Conservation (phyloP, 2,329 filamentous ascomycete species). For the Clarireedia monteithiana region DNA sequence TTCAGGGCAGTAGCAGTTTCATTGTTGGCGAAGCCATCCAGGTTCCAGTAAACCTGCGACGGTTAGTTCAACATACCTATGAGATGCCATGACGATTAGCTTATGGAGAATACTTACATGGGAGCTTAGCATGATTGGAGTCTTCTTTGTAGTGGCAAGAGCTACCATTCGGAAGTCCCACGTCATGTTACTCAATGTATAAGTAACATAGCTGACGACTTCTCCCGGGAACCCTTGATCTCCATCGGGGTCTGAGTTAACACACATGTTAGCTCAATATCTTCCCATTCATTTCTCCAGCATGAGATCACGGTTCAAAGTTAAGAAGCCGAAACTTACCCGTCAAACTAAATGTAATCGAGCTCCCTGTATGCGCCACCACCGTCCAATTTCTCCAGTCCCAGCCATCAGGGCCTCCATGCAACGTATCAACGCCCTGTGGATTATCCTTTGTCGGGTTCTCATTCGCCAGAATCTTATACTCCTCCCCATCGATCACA, state of each 20-base stretch:
- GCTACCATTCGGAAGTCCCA: conserved; percentile 72
- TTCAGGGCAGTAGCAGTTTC: conserved; percentile 58
- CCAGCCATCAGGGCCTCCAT: conserved; percentile 66
- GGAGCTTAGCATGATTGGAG: conserved; percentile 72
- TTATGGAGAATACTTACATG: conserved; percentile 32
- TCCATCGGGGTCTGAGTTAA: conserved; percentile 48
- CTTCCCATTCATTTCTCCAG: not conserved
- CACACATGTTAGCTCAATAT: not conserved
- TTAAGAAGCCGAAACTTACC: conserved; percentile 27
- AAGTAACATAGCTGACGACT: conserved; percentile 67
- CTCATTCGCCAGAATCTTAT: conserved; percentile 56
- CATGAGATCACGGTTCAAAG: not conserved
- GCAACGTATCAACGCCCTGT: conserved; percentile 54
- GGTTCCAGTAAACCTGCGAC: conserved; percentile 69
- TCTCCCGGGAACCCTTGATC: conserved; percentile 73
- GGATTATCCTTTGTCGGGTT: conserved; percentile 44
- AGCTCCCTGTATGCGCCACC: conserved; percentile 53
- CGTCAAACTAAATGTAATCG: conserved; percentile 68
- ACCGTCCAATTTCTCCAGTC: conserved; percentile 64
- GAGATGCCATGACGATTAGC: not conserved
- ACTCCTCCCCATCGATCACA: conserved; percentile 54
- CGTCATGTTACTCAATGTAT: conserved; percentile 55
- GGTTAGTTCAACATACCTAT: not conserved
- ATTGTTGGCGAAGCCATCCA: conserved; percentile 71
- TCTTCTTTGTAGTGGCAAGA: conserved; percentile 63